Evolutionary conservation across 2,329 filamentous ascomycete species (phyloP).

Genomic region (Arachnomyces sp.): DNA sequence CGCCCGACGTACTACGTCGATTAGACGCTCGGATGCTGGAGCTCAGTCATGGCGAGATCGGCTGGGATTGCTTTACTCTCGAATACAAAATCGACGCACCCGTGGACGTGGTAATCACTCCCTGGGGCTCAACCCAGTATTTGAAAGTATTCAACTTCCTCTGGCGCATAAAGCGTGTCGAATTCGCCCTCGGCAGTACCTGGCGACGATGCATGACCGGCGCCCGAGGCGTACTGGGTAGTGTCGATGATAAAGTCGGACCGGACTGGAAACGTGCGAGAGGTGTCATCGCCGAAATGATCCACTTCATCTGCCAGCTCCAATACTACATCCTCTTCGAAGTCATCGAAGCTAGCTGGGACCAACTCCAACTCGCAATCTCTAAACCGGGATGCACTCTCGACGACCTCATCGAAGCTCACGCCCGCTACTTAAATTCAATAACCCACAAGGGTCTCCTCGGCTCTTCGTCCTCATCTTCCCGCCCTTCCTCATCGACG

Average conservation of each 20-base stretch:
- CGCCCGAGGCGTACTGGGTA: conserved; percentile 78
- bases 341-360: conserved; percentile 95
- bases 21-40: conserved; percentile 98
- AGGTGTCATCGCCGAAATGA: conserved; percentile 91
- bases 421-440: conserved; percentile 80
- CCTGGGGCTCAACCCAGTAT: conserved; percentile 92
- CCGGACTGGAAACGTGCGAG: conserved; percentile 85
- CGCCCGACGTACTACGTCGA: conserved; percentile 79
- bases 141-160: conserved; percentile 99
- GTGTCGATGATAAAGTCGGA: conserved; percentile 62
- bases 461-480: conserved; percentile 51
- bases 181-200: conserved; percentile 82
- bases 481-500: conserved; percentile 27
- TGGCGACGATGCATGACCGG: conserved; percentile 97
- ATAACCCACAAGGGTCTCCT: conserved; percentile 95
- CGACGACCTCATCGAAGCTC: conserved; percentile 88
- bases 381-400: conserved; percentile 80
- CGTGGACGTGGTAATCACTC: conserved; percentile 92
- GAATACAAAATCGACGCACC: conserved; percentile 98
- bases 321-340: conserved; percentile 99
- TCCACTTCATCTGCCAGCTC: conserved; percentile 92
- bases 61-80: conserved; percentile 97
- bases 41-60: conserved; percentile 90
- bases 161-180: conserved; percentile 95
- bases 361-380: conserved; percentile 74